Evolutionary conservation across 495 filamentous ascomycete genomes (phyloP).

Genomic region (Xylona heveae): DNA sequence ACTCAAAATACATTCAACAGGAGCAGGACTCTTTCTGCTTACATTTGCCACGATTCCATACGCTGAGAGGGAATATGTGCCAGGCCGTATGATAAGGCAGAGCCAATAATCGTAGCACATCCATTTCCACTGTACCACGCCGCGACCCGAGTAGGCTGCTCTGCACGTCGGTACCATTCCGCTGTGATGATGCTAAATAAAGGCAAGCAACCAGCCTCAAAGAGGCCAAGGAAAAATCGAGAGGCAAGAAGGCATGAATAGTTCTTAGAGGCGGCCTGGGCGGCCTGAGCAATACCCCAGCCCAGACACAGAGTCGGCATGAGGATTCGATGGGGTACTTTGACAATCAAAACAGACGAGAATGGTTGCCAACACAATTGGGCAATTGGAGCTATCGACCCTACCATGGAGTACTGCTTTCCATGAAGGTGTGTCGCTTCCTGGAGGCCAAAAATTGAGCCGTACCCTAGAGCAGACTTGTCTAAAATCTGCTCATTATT

Average conservation of each 20-base stretch:
- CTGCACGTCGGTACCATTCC: conserved; percentile 26
- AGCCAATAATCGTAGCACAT: conserved; percentile 23
- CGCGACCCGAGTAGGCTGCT: conserved; percentile 27
- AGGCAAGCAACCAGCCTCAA: conserved; percentile 35
- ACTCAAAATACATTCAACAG: not conserved
- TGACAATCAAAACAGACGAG: conserved; percentile 41
- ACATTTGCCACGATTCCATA: conserved; percentile 42
- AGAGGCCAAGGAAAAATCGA: conserved; percentile 25
- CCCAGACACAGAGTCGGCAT: conserved; percentile 37
- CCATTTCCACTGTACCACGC: conserved; percentile 29
- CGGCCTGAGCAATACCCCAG: conserved; percentile 24
- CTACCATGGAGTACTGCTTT: conserved; percentile 37
- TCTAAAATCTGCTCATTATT: conserved; percentile 47
- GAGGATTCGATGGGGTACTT: conserved; percentile 39
- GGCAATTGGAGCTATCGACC: conserved; percentile 39
- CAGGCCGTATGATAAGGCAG: conserved; percentile 26
- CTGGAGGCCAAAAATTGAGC: conserved; percentile 38
- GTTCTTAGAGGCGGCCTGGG: conserved; percentile 23
- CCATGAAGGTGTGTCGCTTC: conserved; percentile 30
- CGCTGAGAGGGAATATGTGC: conserved; percentile 29
- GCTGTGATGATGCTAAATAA: conserved; percentile 31
- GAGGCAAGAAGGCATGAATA: conserved; percentile 22
- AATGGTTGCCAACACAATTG: conserved; percentile 47
- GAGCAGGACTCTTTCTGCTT: conserved; percentile 7
- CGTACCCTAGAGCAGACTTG: conserved; percentile 41